Conservation (phyloP, 352 stramenopile species). For the Phytophthora lateralis region DNA sequence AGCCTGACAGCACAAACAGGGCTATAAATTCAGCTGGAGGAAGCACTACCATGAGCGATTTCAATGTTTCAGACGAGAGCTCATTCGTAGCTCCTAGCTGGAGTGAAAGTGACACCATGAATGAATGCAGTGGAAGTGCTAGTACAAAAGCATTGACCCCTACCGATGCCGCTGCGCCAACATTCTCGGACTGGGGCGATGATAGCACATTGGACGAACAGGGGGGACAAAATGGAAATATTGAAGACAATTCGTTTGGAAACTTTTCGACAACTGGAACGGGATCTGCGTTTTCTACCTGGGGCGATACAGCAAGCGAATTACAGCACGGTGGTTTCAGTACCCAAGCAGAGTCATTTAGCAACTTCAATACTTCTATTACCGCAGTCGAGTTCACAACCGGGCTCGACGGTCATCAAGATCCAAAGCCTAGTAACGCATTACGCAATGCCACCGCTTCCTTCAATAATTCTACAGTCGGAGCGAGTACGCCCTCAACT, state of each 20-base stretch:
- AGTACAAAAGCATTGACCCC: not conserved
- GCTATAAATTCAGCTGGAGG: not conserved
- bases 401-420: not conserved
- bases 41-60: not conserved
- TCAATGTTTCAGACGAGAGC: not conserved
- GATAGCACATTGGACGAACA: not conserved
- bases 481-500: too few species aligned
- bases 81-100: slow-evolving; percentile 1
- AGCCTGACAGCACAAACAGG: not conserved
- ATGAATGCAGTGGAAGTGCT: not conserved
- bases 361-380: not conserved
- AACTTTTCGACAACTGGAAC: slow-evolving; percentile 5
- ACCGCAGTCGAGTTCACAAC: not conserved
- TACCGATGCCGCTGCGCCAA: not conserved
- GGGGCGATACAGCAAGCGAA: slow-evolving; percentile 1
- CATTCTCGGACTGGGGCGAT: slow-evolving; percentile 12
- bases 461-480: not conserved
- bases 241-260: not conserved
- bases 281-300: slow-evolving; percentile 5
- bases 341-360: not conserved
- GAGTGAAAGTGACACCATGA: not conserved
- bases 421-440: not conserved
- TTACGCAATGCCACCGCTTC: not conserved
- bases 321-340: not conserved
- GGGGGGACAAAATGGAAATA: not conserved